Evolutionary conservation across 2,329 filamentous ascomycete genomes (phyloP), one percentile per base, ranked within the genome.

Genomic region (Knufia fluminis): DNA sequence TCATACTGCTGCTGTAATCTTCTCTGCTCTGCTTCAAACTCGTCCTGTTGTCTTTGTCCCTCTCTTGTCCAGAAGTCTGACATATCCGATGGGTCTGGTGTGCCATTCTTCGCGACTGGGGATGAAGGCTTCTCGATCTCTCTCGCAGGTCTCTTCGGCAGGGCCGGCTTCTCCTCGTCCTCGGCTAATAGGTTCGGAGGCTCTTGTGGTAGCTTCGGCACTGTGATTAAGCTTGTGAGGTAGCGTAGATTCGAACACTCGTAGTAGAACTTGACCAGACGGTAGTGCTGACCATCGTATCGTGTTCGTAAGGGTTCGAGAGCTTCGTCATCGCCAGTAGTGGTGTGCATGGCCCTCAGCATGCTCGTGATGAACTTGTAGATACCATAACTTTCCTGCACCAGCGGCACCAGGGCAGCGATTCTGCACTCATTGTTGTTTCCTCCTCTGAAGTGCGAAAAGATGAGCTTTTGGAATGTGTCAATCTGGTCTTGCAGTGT

Each of bases 311-410:
- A 78, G 1, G 91, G 92, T 57, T 90, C 84, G 41, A 98, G 76
- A 4, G 89, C 91, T 52, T 96, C 92, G 55, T 94, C 86, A 61
- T 98, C 92, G 49, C 92, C 91, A 10, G 92, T 92, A 41, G 88
- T 89, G 2, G 86, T 91, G 66, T 98, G 91, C 90, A 98, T 96
- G 14, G 92, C 92, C 49, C 92, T 81, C 54, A 98, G 71, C 92
- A 98, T 98, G 83, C 92, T 98, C 0, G 92, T 98, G 57, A 96
- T 90, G 66, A 98, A 98, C 69, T 97, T 97, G 76, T 98, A 98
- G 59, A 98, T 97, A 42, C 92, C 92, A 68, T 97, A 98, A 66
- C 89, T 97, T 72, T 98, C 92, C 65, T 95, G 88, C 2, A 98
- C 92, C 38, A 98, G 73, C 2, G 90, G 88, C 19, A 97, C 90